Base-by-base conservation (phyloP, 352 stramenopile genomes). In the Phytophthora hybrid region DNA sequence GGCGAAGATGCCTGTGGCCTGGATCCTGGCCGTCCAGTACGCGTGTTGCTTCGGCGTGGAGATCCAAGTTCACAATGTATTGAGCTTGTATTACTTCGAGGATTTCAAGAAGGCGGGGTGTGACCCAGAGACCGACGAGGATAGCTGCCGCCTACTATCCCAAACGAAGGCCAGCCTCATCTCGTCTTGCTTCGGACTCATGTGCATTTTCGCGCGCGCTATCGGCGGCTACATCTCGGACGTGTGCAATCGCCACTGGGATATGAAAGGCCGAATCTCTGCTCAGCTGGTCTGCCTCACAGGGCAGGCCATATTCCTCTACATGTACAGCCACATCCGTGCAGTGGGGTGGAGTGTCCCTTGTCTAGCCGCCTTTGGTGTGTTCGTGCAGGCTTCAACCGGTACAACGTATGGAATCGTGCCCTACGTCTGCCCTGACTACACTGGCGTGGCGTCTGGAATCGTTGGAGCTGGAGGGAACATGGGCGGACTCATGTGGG, bases 61-160 rank as follows among this genome's bases (percentile, higher is more conserved):
- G 74, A 78, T 99, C 6, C 97, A 96, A 73, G 92, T 98, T 63
- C 97, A 98, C 84, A 98, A 98, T 74, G 91, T 93, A 41, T 86
- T 95, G 51, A 92, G 91, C 41, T 60, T 88, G 18, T 98, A 97
- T 78, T 98, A 97, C 78, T 91, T 92, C 54, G 80, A 95, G 56
- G 85, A 92, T 34, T 97, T 98, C 60, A 83, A 80, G 16, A 74
- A 83, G 5, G 60, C 64, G 8, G 89, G 78, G 31, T 89, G 81
- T 31, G 71, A 80, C n/a, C 37, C 54, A 13, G 66, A 54, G 3
- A 72, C 55, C 3, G 71, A 74, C 26, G 59, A 54, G 3, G 56
- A 74, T 1, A 63, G 68, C 3, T 89, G 65, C 26, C 61, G 61
- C 5, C 46, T 74, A 14, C 19, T 74, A 21, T 66, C 53, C 0